Base-by-base conservation (phyloP, 2,329 filamentous ascomycete genomes). In the Aureobasidium lini region DNA sequence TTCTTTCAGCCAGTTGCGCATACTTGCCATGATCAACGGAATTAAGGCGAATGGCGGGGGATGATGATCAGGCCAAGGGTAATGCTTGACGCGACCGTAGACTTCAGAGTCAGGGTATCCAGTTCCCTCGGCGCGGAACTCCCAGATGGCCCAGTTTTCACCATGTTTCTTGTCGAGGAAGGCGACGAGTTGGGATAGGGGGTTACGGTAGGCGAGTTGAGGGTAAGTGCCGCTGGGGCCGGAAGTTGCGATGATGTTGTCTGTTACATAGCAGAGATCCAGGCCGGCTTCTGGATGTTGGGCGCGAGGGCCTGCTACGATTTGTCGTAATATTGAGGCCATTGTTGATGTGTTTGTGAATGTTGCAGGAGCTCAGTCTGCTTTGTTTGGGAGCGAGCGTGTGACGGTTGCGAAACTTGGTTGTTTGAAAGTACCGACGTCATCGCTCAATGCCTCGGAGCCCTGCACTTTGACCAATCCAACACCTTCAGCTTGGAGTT, bases 1-100 rank as follows among this genome's bases (percentile, higher is more conserved):
- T 13, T 81, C 81, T 11, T 81, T 77, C 57, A 95, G 72, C 90
- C 93, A 97, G 68, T 93, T 89, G 62, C 89, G 82, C 92, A 99
- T 97, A 67, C 88, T 89, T 1, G 86, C 91, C 81, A 96, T 85
- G 62, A 96, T 92, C 74, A 90, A 80, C 0, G 93, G 93, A 37
- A 99, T 86, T 18, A 97, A 79, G 23, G 85, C 81, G 68, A 99
- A 99, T 0, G 94, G 94, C 56, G 94, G 94, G 3, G 94, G 94
- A 71, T 99, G 94, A 70, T 99, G 94, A 71, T 99, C 94, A 0
- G 94, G 94, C 85, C 90, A 99, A 0, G 94, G 94, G 69, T 92
- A 97, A 74, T 99, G 94, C 64, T 87, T 84, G 64, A 97, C 86
- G 3, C 92, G 82, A 36, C 84, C 81, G 71, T 96, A 90, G 1